Evolutionary conservation across 2,329 filamentous ascomycete species (phyloP).

Genomic region (Pseudogymnoascus sp.): DNA sequence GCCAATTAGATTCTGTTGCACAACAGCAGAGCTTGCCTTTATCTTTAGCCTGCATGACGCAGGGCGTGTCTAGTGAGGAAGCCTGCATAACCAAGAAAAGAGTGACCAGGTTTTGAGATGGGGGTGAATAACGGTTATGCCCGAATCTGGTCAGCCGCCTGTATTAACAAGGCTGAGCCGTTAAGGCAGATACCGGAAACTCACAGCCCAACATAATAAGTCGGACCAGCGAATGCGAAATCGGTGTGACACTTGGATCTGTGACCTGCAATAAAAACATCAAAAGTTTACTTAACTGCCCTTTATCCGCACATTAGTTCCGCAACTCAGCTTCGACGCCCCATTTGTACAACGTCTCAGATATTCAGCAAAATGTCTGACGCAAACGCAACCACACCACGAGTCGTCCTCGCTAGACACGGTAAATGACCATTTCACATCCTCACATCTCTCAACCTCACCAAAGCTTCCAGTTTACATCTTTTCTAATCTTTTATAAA

Average conservation of each 20-base stretch:
- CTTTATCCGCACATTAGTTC: background rate
- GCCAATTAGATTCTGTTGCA: background rate
- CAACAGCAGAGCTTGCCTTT: background rate
- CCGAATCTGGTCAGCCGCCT: no score
- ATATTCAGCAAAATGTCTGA: background rate
- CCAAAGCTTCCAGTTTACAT: background rate
- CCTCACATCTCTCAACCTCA: background rate
- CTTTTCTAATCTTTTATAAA: background rate
- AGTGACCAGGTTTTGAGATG: background rate
- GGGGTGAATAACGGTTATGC: no score
- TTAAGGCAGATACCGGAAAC: background rate
- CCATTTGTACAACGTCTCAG: background rate
- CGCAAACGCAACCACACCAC: background rate
- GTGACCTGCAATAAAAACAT: background rate
- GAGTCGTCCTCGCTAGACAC: background rate
- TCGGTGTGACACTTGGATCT: background rate
- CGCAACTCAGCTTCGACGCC: background rate
- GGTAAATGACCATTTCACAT: background rate
- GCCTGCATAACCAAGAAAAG: background rate
- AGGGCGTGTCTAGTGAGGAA: background rate
- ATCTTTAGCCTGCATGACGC: background rate
- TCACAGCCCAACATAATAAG: background rate
- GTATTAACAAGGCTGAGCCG: no score
- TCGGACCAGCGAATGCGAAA: background rate
- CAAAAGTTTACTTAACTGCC: background rate